Evolutionary conservation across 768 basidiomycete species (phyloP).

Genomic region (Auriscalpium orientale): DNA sequence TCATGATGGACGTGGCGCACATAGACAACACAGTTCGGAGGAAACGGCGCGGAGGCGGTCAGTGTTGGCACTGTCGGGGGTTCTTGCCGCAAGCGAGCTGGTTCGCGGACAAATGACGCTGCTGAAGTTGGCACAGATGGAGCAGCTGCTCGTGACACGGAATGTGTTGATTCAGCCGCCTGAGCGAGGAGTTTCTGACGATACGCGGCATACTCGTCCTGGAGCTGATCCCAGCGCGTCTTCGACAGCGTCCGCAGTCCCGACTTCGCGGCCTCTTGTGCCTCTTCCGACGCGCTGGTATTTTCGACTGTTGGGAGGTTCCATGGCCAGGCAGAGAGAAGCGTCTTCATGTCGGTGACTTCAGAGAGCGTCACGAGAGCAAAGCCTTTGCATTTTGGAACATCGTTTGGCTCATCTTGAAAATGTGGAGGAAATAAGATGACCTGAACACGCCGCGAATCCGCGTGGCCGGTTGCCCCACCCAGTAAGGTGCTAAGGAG

Average conservation of each 20-base stretch:
- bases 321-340: conserved; percentile 62
- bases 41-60: conserved; percentile 24
- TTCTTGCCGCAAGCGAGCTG: neutral
- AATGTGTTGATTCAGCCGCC: conserved; percentile 20
- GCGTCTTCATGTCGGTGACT: conserved; percentile 28
- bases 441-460: conserved; percentile 33
- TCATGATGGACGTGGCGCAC: conserved; percentile 62
- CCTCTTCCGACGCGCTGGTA: conserved; percentile 2
- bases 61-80: neutral
- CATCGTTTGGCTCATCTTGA: conserved; percentile 46
- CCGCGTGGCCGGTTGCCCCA: neutral
- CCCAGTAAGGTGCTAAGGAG: conserved; percentile 23
- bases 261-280: conserved; percentile 42
- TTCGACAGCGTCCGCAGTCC: conserved; percentile 56
- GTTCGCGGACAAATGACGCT: neutral
- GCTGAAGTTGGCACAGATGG: neutral
- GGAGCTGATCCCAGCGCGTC: conserved; percentile 52
- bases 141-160: neutral
- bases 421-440: conserved; percentile 57
- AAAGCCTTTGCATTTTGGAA: conserved; percentile 65
- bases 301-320: conserved; percentile 16
- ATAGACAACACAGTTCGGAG: conserved; percentile 61
- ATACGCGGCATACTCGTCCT: conserved; percentile 63
- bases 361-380: conserved; percentile 55
- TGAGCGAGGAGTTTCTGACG: conserved; percentile 46